These are phyloP conservation scores for Chlamydomonas schloesseri DNA, from an alignment of 139 green algal species.

Conservation along the genomic window DNA sequence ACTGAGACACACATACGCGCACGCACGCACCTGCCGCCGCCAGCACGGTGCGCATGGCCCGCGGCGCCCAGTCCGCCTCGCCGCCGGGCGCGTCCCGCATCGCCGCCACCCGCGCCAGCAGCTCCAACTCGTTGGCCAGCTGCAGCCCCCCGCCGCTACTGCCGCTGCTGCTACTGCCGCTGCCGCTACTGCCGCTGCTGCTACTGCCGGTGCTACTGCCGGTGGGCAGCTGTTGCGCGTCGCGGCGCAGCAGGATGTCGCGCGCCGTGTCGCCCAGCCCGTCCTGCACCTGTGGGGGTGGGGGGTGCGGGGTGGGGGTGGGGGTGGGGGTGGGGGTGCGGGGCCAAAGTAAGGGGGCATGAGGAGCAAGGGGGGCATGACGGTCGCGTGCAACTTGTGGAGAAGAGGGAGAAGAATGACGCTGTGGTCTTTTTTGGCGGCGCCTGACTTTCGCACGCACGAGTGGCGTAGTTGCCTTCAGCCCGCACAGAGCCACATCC, in stretches of 20 bases:
- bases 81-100: conserved; percentile 15
- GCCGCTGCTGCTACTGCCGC: background rate
- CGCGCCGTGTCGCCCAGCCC: conserved; percentile 50
- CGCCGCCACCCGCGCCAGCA: conserved; percentile 14
- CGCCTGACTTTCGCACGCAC: too few relatives aligned
- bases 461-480: too few relatives aligned
- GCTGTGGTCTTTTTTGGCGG: too few relatives aligned
- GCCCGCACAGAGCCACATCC: too few relatives aligned
- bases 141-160: background rate
- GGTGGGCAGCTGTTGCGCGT: background rate
- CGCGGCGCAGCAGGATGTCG: conserved; percentile 44
- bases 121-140: conserved; percentile 28
- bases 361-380: too few relatives aligned
- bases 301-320: background rate
- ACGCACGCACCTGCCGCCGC: conserved; percentile 24
- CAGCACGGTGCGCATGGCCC: conserved; percentile 32
- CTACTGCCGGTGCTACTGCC: too few relatives aligned
- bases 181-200: background rate
- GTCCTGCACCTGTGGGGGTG: conserved; percentile 32
- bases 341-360: too few relatives aligned
- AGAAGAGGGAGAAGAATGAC: too few relatives aligned
- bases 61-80: background rate
- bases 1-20: too few relatives aligned
- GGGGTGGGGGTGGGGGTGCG: too few relatives aligned
- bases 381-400: too few relatives aligned